Base-by-base conservation (phyloP, 768 basidiomycete species). In the Lentinula guzmanii region DNA sequence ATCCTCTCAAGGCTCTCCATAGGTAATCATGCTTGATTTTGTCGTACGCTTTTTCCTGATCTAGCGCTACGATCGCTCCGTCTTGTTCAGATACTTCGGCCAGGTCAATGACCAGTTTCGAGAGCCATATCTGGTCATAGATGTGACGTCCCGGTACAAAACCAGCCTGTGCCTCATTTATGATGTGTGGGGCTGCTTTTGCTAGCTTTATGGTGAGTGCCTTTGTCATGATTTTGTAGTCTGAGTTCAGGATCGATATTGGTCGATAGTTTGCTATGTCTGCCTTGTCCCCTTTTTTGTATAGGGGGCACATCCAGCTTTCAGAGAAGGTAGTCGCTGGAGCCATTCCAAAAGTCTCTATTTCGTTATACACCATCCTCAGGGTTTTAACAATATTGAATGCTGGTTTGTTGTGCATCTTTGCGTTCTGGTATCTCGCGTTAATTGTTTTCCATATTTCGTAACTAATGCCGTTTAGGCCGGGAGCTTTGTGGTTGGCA, bases 261-360 rank as follows among this genome's bases (percentile, higher is more conserved):
- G 76, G 77, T 1, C 73, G 0, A 52, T 79, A 78, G 63, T 75
- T 77, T 15, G 46, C 66, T 1, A 77, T 75, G 2, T 70, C 62
- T 0, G 54, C 53, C 2, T 31, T 52, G 21, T 77, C 74, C 6
- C 70, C 72, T 46, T 80, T 80, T 41, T 81, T 81, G 61, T 75
- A 80, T 1, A 81, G 31, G 0, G 73, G 77, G 68, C 75, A 74
- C 69, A 76, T 71, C 74, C 71, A 73, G 0, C 77, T 79, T 7
- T 68, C 52, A 0, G 71, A 24, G 52, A 76, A 81, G 0, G 18
- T 3, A 0, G 68, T 62, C 0, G 8, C 2, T 0, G 34, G 2
- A 0, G 10, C 50, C 0, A 71, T 6, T 0, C 76, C 74, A 33
- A 72, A 0, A 2, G 1, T 0, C 61, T 72, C 61, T 0, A 78